Evolutionary conservation across 1,139 yeast genomes (phyloP).

Genomic region (Hansenula sp.): DNA sequence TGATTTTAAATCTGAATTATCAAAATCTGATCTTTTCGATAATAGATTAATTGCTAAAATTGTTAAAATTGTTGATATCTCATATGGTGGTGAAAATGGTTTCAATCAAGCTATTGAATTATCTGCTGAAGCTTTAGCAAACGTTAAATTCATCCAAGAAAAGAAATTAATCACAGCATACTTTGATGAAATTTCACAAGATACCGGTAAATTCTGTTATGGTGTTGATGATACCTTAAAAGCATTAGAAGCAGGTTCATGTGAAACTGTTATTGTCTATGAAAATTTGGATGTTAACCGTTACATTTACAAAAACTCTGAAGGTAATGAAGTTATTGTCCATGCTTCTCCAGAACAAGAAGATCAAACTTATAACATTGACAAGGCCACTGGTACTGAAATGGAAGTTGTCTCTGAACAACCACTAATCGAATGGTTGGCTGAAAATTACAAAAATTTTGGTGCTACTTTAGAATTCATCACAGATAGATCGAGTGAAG

Average conservation of each 20-base stretch:
- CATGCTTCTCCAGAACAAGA: conserved; percentile 69
- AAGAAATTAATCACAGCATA: conserved; percentile 88
- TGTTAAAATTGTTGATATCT: conserved; percentile 89
- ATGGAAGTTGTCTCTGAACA: conserved; percentile 83
- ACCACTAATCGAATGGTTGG: conserved; percentile 91
- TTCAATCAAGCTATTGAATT: conserved; percentile 98
- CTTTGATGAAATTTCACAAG: conserved; percentile 96
- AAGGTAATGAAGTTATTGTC: conserved; percentile 72
- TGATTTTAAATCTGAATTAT: conserved; percentile 92
- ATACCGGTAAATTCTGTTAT: conserved; percentile 94
- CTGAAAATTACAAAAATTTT: conserved; percentile 88
- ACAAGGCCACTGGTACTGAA: conserved; percentile 83
- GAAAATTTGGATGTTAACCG: conserved; percentile 86
- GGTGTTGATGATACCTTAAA: conserved; percentile 95
- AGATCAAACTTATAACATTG: conserved; percentile 73
- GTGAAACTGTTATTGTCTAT: conserved; percentile 86
- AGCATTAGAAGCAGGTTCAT: conserved; percentile 94
- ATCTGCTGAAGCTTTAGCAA: conserved; percentile 93
- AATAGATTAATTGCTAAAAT: conserved; percentile 82
- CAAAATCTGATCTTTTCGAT: conserved; percentile 91
- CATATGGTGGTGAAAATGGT: conserved; percentile 99
- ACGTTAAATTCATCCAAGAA: conserved; percentile 96
- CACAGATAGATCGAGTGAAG: conserved; percentile 94
- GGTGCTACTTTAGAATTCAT: conserved; percentile 97
- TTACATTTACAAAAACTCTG: conserved; percentile 79